Evolutionary conservation across 73 alveolate species (phyloP).

Genomic region (Paramecium pentaurelia): DNA sequence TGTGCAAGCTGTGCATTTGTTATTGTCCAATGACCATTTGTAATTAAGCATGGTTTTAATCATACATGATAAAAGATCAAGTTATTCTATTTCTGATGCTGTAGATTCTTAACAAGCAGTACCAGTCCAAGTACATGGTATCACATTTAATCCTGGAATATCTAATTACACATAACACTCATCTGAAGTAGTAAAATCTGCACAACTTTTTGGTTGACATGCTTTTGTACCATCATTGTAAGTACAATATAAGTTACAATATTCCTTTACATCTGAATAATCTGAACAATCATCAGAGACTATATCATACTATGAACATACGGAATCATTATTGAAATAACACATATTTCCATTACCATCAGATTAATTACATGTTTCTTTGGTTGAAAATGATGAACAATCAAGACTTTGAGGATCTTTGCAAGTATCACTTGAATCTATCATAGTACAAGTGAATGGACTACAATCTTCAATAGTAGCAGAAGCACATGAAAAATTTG

Average conservation of each 20-base stretch:
- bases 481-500: not conserved
- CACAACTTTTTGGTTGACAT: not conserved
- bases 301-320: not conserved
- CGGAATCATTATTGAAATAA: not conserved
- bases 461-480: not conserved
- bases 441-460: not conserved
- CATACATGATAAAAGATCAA: not conserved
- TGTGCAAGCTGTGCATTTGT: not conserved
- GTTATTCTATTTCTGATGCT: not conserved
- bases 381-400: not conserved
- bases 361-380: not conserved
- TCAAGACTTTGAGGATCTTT: not conserved
- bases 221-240: not conserved
- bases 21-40: not conserved
- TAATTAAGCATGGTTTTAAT: not conserved
- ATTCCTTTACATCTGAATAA: not conserved
- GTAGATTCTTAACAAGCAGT: not conserved
- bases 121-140: not conserved
- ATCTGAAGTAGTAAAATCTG: not conserved
- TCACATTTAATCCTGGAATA: not conserved
- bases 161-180: not conserved
- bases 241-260: not conserved
- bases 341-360: not conserved
- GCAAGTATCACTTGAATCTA: not conserved
- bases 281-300: not conserved